These are phyloP conservation scores for Zoysia japonica DNA, from an alignment of 176 grass and related monocot species.

Conservation along the genomic window DNA sequence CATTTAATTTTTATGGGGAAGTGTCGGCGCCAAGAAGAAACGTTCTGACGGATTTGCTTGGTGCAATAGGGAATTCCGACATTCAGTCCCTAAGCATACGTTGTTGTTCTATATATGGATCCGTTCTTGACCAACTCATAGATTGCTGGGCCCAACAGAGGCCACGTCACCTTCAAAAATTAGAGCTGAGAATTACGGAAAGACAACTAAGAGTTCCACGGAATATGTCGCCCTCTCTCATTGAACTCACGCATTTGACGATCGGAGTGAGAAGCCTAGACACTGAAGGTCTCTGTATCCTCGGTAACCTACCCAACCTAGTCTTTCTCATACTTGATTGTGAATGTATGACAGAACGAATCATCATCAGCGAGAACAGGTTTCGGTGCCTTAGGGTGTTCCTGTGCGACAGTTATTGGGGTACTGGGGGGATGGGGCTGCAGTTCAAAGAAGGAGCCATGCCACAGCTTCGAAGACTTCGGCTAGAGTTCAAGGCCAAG, in stretches of 20 bases:
- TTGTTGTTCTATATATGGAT: too few species aligned
- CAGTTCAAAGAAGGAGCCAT: constrained; percentile 19
- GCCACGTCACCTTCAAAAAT: background rate
- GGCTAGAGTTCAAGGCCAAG: background rate
- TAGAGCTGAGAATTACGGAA: background rate
- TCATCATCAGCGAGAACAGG: background rate
- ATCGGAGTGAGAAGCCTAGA: accelerated
- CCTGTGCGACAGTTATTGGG: background rate
- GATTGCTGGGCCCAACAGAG: background rate
- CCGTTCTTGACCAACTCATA: background rate
- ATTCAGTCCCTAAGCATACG: background rate
- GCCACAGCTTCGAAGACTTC: constrained; percentile 24
- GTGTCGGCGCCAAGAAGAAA: background rate
- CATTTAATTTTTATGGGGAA: background rate
- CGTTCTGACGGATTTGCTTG: background rate
- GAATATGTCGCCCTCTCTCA: background rate
- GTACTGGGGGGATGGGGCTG: background rate
- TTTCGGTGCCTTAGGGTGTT: constrained; percentile 10
- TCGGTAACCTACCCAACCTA: background rate
- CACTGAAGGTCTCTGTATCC: background rate
- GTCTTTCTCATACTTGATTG: background rate
- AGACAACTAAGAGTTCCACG: background rate
- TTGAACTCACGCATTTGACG: background rate
- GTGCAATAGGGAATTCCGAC: background rate
- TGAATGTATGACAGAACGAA: too few species aligned